A percentile compares a stretch with the other conserved stretches of the same genome.
Conservation (phyloP, 2,329 filamentous ascomycete species). For the Penicillium sp. region DNA sequence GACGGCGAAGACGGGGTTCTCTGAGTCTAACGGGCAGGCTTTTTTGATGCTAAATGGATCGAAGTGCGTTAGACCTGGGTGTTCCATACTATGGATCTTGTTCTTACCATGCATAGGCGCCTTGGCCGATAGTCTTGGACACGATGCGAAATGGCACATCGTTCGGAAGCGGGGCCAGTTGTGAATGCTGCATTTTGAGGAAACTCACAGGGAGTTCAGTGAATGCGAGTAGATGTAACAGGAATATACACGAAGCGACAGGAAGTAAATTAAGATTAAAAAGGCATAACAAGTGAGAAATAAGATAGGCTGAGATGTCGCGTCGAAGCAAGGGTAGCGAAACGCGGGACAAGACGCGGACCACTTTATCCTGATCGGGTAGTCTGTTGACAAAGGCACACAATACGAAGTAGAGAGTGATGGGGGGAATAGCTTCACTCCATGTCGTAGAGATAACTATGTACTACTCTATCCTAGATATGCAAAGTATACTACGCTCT, state of each 20-base stretch:
- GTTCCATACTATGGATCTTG: background rate
- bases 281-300: constrained; percentile 3
- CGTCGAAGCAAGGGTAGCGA: constrained; percentile 16
- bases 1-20: constrained; percentile 83
- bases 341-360: constrained; percentile 30
- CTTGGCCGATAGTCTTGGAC: constrained; percentile 93
- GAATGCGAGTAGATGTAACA: background rate
- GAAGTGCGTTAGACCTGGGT: constrained; percentile 3
- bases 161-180: constrained; percentile 77
- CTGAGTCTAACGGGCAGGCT: constrained; percentile 69
- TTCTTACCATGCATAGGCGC: constrained; percentile 88
- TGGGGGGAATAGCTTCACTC: background rate
- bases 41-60: constrained; percentile 73
- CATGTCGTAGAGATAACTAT: background rate
- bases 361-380: constrained; percentile 40
- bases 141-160: constrained; percentile 91
- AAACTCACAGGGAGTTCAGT: constrained; percentile 8
- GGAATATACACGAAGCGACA: constrained; percentile 8
- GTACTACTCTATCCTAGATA: background rate
- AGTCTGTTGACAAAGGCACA: constrained; percentile 30
- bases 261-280: background rate
- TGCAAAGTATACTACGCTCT: background rate
- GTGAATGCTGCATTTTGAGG: constrained; percentile 66
- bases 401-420: background rate
- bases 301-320: constrained; percentile 22